Evolutionary conservation across 75 land plant species (phyloP).

Genomic region (Chamaecyparis obtusa): DNA sequence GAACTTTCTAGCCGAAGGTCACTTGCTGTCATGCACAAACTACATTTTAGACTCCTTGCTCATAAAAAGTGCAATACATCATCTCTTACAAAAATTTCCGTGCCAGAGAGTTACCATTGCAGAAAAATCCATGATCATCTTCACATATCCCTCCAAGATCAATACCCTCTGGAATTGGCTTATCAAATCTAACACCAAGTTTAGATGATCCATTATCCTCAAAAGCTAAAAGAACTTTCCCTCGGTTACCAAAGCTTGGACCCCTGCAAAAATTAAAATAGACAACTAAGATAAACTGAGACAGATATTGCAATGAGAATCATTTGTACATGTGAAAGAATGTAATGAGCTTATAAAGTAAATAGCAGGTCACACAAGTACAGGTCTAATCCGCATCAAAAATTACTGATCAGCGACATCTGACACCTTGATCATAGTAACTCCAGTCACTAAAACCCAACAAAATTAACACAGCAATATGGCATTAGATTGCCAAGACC

Average conservation of each 20-base stretch:
- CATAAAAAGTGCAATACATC: background rate
- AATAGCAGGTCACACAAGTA: too few relatives aligned
- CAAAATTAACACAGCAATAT: background rate
- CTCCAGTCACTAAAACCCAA: background rate
- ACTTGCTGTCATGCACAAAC: conserved; percentile 29
- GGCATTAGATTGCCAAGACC: background rate
- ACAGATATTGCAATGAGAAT: background rate
- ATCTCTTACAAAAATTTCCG: background rate
- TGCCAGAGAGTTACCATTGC: conserved; percentile 36
- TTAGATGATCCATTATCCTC: conserved; percentile 73
- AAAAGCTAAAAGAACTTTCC: conserved; percentile 69
- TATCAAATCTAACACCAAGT: conserved; percentile 83
- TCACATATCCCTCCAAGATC: conserved; percentile 80
- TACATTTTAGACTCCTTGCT: background rate
- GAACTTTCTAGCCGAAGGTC: conserved; percentile 40
- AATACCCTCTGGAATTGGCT: conserved; percentile 61
- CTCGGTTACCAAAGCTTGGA: conserved; percentile 55
- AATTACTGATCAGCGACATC: too few relatives aligned
- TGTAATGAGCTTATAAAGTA: too few relatives aligned
- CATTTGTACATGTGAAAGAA: background rate
- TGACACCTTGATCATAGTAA: background rate
- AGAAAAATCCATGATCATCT: conserved; percentile 75
- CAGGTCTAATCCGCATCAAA: too few relatives aligned
- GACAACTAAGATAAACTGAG: background rate
- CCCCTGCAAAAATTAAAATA: conserved; percentile 37